Percentiles rank a stretch among this genome's conserved stretches.
Conservation (phyloP, 148 eudicot species). For the Rhododendron ferrugineum region DNA sequence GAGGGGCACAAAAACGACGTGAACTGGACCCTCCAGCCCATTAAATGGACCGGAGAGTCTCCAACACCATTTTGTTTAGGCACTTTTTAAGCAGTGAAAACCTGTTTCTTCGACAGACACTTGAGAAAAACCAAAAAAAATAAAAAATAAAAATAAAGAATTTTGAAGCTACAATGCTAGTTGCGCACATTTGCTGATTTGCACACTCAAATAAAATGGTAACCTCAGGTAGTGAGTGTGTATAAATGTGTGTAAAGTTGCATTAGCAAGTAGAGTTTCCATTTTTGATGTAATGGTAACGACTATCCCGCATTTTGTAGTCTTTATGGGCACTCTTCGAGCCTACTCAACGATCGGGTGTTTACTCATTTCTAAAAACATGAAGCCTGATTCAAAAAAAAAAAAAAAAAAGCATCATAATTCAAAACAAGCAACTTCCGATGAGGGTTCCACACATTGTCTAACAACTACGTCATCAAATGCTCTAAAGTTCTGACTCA, state of each 20-base stretch:
- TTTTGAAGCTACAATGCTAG: too few relatives aligned
- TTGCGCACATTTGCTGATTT: too few relatives aligned
- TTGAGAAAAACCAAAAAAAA: too few relatives aligned
- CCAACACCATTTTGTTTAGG: not conserved
- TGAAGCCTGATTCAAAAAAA: not conserved
- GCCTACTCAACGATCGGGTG: not conserved
- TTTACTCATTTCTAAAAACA: not conserved
- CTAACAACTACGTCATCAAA: not conserved
- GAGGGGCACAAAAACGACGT: not conserved
- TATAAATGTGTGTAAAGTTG: too few relatives aligned
- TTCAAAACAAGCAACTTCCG: not conserved
- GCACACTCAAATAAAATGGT: too few relatives aligned
- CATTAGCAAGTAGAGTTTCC: too few relatives aligned
- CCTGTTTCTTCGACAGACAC: too few relatives aligned
- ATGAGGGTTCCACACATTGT: not conserved
- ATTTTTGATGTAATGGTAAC: too few relatives aligned
- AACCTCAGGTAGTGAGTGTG: too few relatives aligned
- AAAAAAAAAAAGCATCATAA: not conserved
- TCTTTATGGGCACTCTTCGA: not conserved
- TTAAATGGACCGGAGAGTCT: not conserved
- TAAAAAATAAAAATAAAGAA: too few relatives aligned
- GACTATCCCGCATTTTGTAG: not conserved
- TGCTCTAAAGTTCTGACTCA: not conserved
- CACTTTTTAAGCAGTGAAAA: not conserved
- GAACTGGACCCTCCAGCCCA: not conserved